phyloP scores from a whole-genome alignment of 768 basidiomycete species.

The Grammothele lineata region DNA sequence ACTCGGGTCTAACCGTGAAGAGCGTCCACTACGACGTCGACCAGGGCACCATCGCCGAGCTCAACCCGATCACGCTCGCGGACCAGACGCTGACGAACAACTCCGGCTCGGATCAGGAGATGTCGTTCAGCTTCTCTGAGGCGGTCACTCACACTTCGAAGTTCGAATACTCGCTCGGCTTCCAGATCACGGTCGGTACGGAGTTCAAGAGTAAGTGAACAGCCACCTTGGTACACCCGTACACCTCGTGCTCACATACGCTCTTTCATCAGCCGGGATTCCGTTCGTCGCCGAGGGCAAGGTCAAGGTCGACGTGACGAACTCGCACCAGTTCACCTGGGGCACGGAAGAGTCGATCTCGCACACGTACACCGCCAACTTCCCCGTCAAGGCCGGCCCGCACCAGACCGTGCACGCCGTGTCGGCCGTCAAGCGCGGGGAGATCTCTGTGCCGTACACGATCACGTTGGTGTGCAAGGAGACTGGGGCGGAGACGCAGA shows the following conservation, averaged over 20 bases:
- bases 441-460: conserved; percentile 2
- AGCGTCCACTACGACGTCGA: conserved; percentile 1
- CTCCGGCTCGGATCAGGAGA: conserved; percentile 1
- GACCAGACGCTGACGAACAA: conserved; percentile 3
- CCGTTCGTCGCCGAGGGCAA: conserved; percentile 1
- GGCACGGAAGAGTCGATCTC: not conserved
- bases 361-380: not conserved
- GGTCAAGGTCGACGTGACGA: not conserved
- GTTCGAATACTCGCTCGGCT: not conserved
- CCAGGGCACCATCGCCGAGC: not conserved
- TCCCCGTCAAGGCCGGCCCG: conserved; percentile 1
- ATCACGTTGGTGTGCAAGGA: not conserved
- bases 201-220: conserved; percentile 1
- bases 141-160: not conserved
- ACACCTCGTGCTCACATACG: not conserved
- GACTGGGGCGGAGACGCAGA: not conserved
- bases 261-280: not conserved
- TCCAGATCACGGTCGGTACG: not conserved
- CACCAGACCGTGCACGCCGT: not conserved
- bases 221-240: not conserved
- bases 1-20: conserved; percentile 1
- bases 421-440: not conserved
- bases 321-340: not conserved
- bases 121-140: not conserved
- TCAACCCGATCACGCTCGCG: conserved; percentile 4